phyloP scores from a whole-genome alignment of 805 yeast species.

The Metschnikowia kofuensis region DNA sequence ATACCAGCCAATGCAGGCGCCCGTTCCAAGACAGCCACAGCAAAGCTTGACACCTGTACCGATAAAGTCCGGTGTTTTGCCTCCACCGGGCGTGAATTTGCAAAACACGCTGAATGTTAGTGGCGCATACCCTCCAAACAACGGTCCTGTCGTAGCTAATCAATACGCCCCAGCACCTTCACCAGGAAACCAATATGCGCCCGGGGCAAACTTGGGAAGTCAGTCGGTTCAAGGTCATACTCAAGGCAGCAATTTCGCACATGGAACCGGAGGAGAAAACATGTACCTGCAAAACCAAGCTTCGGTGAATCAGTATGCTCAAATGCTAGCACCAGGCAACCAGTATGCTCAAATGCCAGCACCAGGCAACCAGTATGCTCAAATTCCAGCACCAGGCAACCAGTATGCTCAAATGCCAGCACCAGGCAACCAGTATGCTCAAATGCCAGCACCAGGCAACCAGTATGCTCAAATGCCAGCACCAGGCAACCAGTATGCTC shows the following conservation, averaged over 20 bases:
- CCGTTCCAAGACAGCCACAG: constrained; percentile 1
- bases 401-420: background rate
- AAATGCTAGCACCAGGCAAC: background rate
- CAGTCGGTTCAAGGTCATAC: background rate
- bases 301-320: background rate
- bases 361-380: background rate
- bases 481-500: too few species aligned
- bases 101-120: background rate
- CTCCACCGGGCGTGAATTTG: constrained; percentile 12
- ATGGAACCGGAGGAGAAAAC: too few species aligned
- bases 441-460: too few species aligned
- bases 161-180: background rate
- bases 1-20: constrained; percentile 11
- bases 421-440: background rate
- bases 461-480: too few species aligned
- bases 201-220: background rate
- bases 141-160: background rate
- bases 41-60: constrained; percentile 4
- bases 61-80: constrained; percentile 3
- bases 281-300: background rate
- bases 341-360: background rate
- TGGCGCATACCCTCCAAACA: background rate
- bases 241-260: too few species aligned
- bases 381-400: background rate
- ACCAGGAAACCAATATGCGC: background rate